Conservation (phyloP, 1,139 yeast genomes). For the Eremothecium cymbalariae region DNA sequence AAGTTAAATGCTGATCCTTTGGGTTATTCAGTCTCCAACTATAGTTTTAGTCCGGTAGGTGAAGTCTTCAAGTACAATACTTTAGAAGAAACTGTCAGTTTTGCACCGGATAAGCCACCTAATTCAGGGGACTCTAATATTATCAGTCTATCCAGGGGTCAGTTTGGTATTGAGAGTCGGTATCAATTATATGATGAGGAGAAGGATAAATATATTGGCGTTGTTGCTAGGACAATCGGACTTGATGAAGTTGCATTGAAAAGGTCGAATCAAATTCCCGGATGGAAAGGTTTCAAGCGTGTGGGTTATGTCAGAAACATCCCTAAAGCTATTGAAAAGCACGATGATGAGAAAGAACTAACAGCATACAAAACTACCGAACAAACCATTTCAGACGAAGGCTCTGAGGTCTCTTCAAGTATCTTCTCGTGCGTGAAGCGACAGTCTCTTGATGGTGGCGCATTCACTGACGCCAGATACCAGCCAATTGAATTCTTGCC, state of each 20-base stretch:
- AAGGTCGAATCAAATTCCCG: constrained; percentile 5
- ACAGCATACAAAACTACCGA: not conserved
- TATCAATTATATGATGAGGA: constrained; percentile 5
- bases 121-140: constrained; percentile 3
- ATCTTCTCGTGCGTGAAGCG: constrained; percentile 3
- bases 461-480: constrained; percentile 5
- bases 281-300: constrained; percentile 5
- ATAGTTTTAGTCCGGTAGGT: not conserved
- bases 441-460: constrained; percentile 3
- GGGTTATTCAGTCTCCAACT: not conserved
- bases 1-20: not conserved
- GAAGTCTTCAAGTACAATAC: constrained; percentile 2
- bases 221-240: constrained; percentile 5
- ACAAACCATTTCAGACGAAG: not conserved
- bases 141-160: constrained; percentile 2
- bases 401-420: constrained; percentile 2
- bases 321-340: not conserved
- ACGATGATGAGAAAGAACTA: not conserved
- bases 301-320: not conserved
- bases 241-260: constrained; percentile 4
- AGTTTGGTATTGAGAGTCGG: constrained; percentile 3
- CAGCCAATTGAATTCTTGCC: constrained; percentile 5
- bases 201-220: constrained; percentile 1
- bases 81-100: constrained; percentile 1
- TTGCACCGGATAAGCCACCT: not conserved